Percentiles rank a stretch among this genome's conserved stretches.
phyloP scores from a whole-genome alignment of 2,329 filamentous ascomycete species.

The Fusarium verrucosum region DNA sequence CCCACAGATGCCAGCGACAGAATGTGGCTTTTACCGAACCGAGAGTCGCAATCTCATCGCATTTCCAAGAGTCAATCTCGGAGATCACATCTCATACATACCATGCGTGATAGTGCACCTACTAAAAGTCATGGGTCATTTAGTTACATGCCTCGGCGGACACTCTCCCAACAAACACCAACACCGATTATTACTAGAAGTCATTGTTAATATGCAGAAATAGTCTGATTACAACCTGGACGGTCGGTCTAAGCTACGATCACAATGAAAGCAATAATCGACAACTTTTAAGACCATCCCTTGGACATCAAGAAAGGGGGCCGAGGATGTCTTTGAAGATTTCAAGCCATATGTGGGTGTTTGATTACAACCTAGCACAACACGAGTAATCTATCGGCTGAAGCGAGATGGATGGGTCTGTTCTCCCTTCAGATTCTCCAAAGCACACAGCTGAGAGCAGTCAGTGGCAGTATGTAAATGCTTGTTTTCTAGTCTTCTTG shows the following conservation, averaged over 20 bases:
- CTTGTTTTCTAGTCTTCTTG: constrained; percentile 1
- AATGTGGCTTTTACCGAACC: constrained; percentile 33
- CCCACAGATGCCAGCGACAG: constrained; percentile 25
- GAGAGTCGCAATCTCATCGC: constrained; percentile 27
- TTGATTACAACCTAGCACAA: constrained; percentile 40
- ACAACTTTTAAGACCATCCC: constrained; percentile 29
- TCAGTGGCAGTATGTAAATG: constrained; percentile 5
- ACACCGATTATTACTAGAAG: constrained; percentile 34
- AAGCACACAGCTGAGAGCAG: constrained; percentile 21
- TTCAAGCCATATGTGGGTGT: constrained; percentile 25
- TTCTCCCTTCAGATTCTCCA: constrained; percentile 21
- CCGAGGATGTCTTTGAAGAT: constrained; percentile 7
- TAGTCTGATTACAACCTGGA: constrained; percentile 32
- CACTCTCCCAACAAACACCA: constrained; percentile 14
- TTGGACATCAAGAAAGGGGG: constrained; percentile 29
- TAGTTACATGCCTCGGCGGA: neutral
- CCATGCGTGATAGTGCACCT: constrained; percentile 9
- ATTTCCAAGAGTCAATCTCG: constrained; percentile 21
- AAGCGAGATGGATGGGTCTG: constrained; percentile 31
- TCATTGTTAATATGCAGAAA: constrained; percentile 21
- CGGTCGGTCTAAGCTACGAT: constrained; percentile 21
- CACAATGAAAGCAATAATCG: constrained; percentile 30
- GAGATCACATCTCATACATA: constrained; percentile 35
- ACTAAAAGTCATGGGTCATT: constrained; percentile 6
- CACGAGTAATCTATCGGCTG: constrained; percentile 24